These are phyloP conservation scores for Arachnomyces sp. DNA, from an alignment of 2,329 filamentous ascomycete species.

Conservation along the genomic window DNA sequence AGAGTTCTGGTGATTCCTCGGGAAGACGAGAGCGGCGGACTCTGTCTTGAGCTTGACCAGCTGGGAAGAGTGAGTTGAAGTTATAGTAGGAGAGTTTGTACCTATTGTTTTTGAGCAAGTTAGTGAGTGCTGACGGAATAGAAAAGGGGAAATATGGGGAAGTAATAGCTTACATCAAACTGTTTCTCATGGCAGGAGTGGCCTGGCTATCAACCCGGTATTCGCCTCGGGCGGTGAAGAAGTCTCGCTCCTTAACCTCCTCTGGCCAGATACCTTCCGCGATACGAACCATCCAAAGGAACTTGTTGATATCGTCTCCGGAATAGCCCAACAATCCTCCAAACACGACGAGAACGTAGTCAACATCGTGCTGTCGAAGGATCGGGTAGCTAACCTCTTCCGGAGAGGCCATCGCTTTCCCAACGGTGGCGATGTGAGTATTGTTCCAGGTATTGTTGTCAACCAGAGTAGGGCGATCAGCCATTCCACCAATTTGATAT, in stretches of 20 bases:
- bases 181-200: constrained; percentile 97
- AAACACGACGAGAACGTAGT: constrained; percentile 97
- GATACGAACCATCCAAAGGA: constrained; percentile 99
- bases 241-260: constrained; percentile 93
- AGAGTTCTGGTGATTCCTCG: constrained; percentile 75
- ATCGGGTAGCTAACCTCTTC: constrained; percentile 99
- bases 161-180: constrained; percentile 90
- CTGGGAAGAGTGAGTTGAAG: constrained; percentile 83
- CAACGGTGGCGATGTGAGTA: constrained; percentile 97
- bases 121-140: constrained; percentile 15
- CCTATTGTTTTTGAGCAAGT: constrained; percentile 45
- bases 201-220: constrained; percentile 91
- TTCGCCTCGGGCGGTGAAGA: constrained; percentile 88
- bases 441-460: constrained; percentile 99
- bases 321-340: constrained; percentile 94
- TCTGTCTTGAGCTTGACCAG: constrained; percentile 81
- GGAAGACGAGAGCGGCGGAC: constrained; percentile 77
- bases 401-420: constrained; percentile 95
- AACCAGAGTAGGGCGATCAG: constrained; percentile 89
- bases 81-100: constrained; percentile 99
- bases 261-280: constrained; percentile 99
- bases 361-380: constrained; percentile 95
- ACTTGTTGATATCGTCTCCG: constrained; percentile 99
- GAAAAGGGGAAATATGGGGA: neutral
- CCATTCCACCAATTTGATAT: constrained; percentile 99